These are phyloP conservation scores for Symbiotaphrina buchneri DNA, from an alignment of 495 filamentous ascomycete species.

Conservation along the genomic window DNA sequence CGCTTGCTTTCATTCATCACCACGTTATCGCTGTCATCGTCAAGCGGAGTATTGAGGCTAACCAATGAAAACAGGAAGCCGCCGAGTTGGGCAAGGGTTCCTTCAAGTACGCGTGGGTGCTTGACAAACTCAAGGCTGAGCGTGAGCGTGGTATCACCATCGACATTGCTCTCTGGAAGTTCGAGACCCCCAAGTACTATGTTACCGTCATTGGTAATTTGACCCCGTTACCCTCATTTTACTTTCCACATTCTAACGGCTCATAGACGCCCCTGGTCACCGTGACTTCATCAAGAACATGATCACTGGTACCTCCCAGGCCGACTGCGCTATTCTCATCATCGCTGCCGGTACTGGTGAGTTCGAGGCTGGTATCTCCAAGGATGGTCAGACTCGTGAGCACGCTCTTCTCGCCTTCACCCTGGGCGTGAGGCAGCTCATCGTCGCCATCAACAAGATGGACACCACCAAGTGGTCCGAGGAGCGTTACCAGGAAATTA, in stretches of 20 bases:
- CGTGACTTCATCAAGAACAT: constrained; percentile 99
- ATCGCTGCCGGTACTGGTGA: constrained; percentile 99
- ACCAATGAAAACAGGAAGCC: constrained; percentile 50
- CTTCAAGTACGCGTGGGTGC: constrained; percentile 99
- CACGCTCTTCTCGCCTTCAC: constrained; percentile 99
- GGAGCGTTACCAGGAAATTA: constrained; percentile 91
- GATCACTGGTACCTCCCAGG: constrained; percentile 99
- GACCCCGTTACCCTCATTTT: background rate
- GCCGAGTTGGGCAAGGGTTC: constrained; percentile 99
- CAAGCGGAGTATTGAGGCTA: constrained; percentile 12
- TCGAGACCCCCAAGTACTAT: constrained; percentile 97
- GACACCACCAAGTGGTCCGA: constrained; percentile 98
- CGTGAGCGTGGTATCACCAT: constrained; percentile 99
- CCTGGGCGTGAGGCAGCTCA: constrained; percentile 98
- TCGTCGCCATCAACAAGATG: constrained; percentile 99
- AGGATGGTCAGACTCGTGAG: constrained; percentile 99
- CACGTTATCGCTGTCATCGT: background rate
- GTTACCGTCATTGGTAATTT: constrained; percentile 91
- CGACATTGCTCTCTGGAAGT: constrained; percentile 99
- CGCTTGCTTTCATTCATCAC: constrained; percentile 2
- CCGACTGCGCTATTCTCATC: constrained; percentile 98
- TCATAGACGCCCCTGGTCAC: constrained; percentile 84
- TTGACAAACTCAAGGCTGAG: constrained; percentile 99
- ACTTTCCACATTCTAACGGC: constrained; percentile 2
- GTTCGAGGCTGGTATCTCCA: constrained; percentile 99